phyloP scores from a whole-genome alignment of 1,284 basidiomycete species.

The Veloboletus limbatus region DNA sequence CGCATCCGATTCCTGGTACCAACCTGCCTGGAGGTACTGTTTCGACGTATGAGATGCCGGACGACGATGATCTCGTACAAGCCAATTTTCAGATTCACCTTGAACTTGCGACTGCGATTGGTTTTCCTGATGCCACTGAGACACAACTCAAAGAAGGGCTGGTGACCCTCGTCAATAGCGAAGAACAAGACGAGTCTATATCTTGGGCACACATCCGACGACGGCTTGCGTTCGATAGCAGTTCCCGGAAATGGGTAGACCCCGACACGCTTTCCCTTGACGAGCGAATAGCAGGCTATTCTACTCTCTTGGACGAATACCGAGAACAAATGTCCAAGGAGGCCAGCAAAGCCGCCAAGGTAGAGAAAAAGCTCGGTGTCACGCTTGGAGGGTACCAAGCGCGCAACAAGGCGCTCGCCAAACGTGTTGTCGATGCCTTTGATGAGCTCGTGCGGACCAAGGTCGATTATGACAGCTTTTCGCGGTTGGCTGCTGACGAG shows the following conservation, averaged over 20 bases:
- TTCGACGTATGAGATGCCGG: constrained; percentile 74
- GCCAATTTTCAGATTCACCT: constrained; percentile 75
- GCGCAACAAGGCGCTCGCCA: constrained; percentile 68
- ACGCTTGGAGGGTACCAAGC: constrained; percentile 89
- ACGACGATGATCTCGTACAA: constrained; percentile 72
- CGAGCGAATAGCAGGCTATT: constrained; percentile 65
- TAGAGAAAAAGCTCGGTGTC: constrained; percentile 89
- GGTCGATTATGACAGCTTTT: constrained; percentile 78
- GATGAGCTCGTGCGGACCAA: constrained; percentile 66
- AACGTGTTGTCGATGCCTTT: constrained; percentile 67
- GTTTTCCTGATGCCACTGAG: constrained; percentile 81
- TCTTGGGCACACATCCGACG: constrained; percentile 71
- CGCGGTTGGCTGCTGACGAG: constrained; percentile 70
- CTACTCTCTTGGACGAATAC: constrained; percentile 57
- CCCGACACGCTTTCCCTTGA: constrained; percentile 53
- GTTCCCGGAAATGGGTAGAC: constrained; percentile 66
- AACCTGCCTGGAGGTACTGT: constrained; percentile 71
- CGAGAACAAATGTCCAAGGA: constrained; percentile 81
- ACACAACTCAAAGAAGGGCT: constrained; percentile 78
- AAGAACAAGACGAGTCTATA: constrained; percentile 51
- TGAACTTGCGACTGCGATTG: constrained; percentile 79
- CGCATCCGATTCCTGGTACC: constrained; percentile 88
- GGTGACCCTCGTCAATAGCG: constrained; percentile 56
- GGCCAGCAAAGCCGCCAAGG: constrained; percentile 78
- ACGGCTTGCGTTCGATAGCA: constrained; percentile 61